Conservation (phyloP, 352 stramenopile genomes). For the Halophytophthora batemanensis region DNA sequence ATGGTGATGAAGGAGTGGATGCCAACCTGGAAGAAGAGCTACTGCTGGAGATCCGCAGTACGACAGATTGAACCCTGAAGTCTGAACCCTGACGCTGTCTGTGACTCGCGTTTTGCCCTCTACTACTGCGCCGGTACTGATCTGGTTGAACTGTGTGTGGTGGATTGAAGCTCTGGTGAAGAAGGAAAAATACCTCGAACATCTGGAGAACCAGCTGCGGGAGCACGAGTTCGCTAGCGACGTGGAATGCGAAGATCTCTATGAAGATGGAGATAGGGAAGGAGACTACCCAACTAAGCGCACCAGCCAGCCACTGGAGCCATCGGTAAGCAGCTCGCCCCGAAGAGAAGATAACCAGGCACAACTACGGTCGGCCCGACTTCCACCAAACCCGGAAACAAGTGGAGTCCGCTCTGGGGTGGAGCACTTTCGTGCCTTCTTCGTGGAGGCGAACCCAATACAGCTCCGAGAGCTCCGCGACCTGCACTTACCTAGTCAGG, state of each 20-base stretch:
- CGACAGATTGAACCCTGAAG: too few species aligned
- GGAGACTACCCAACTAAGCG: too few species aligned
- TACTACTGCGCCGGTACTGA: not conserved
- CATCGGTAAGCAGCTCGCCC: not conserved
- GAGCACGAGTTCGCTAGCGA: constrained; percentile 5
- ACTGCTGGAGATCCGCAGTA: constrained; percentile 20
- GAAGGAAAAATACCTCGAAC: constrained; percentile 29
- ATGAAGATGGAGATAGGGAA: constrained; percentile 1
- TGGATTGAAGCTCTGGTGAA: constrained; percentile 23
- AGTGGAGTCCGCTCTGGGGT: too few species aligned
- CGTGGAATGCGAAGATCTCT: constrained; percentile 4
- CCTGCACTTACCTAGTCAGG: constrained; percentile 23
- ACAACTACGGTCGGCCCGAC: too few species aligned
- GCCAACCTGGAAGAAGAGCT: constrained; percentile 20
- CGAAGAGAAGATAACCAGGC: not conserved
- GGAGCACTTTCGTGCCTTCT: constrained; percentile 24
- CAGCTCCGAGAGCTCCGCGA: constrained; percentile 19
- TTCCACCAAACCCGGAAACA: too few species aligned
- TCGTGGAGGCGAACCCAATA: constrained; percentile 30
- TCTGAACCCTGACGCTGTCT: too few species aligned
- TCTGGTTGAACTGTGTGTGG: too few species aligned
- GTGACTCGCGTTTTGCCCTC: too few species aligned
- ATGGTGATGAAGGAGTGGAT: constrained; percentile 6
- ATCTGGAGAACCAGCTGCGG: constrained; percentile 20
- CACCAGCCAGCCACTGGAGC: too few species aligned